Conservation (phyloP, 2,329 filamentous ascomycete species). For the Neurospora crassa region DNA sequence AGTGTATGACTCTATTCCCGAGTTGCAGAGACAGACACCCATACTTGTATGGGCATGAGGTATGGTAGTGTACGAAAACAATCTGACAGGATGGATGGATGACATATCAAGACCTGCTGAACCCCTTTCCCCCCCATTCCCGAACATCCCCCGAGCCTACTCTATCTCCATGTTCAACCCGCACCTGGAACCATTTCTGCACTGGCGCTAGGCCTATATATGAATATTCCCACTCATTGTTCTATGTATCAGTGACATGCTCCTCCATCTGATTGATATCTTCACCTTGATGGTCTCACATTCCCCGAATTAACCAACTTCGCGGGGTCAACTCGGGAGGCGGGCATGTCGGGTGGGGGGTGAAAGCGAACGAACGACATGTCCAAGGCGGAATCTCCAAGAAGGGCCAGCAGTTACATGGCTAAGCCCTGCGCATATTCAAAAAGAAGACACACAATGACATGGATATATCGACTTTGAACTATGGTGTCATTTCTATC, state of each 20-base stretch:
- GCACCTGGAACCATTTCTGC: background rate
- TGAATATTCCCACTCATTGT: background rate
- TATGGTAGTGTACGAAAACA: background rate
- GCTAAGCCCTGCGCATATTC: background rate
- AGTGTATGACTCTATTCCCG: background rate
- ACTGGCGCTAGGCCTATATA: background rate
- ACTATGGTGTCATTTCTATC: background rate
- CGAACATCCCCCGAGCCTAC: background rate
- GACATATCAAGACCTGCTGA: background rate
- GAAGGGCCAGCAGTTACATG: background rate
- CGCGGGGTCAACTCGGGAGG: background rate
- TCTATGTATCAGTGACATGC: background rate
- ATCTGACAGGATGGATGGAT: background rate
- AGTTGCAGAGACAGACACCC: background rate
- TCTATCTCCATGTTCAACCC: background rate
- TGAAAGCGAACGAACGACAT: background rate
- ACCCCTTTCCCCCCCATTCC: background rate
- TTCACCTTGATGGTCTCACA: background rate
- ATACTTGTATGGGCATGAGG: background rate
- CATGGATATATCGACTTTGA: background rate
- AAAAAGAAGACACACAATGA: too few species aligned
- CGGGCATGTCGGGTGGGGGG: background rate
- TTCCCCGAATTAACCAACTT: background rate
- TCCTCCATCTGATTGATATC: background rate
- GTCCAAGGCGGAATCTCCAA: background rate